Base-by-base conservation (phyloP, 2,329 filamentous ascomycete species). In the Grosmannia huntii region DNA sequence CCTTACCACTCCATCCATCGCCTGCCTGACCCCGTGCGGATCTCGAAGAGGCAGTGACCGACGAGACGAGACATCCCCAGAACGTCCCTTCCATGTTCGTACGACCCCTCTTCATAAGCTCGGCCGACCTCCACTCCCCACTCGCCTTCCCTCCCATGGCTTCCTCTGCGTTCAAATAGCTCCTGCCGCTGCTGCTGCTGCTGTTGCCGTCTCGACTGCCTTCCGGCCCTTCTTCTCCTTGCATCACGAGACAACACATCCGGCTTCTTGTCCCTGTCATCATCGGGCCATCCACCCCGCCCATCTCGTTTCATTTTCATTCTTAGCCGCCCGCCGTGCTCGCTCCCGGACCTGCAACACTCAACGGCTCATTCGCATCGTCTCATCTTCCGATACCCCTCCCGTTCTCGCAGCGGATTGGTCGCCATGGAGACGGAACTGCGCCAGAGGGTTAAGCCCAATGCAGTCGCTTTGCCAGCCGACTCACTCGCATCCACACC, bases 401-500 rank as follows among this genome's bases (percentile, higher is more conserved):
- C 16, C 28, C 16, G 14, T 6, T 19, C 14, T 36, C 31, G 19
- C 28, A 11, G 50, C 21, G 69, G 68, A n/a, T 19, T 14, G 27
- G 52, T 5, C 52, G 12, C 31, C 67, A 67, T 70, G 61, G 65
- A 69, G 25, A 64, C 65, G 57, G 68, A 74, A 60, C 66, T 75
- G 57, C 72, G 70, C 59, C 69, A 70, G 58, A 67, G 71, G 53
- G 60, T 61, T 58, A 64, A 59, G 54, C 57, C 53, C 46, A 46
- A 58, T n/a, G 48, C 59, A 21, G 51, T 60, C 51, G 57, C 58
- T 55, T 60, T 66, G 21, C 66, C 71, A 10, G 10, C 27, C 38
- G n/a, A 27, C 23, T 14, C 31, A 12, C 10, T n/a, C 5, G 4
- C 57, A 50, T 28, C 11, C 49, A 65, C 67, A n/a, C 66, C 70